Base-by-base conservation (phyloP, 495 filamentous ascomycete species). In the Penicillium riverlandense region DNA sequence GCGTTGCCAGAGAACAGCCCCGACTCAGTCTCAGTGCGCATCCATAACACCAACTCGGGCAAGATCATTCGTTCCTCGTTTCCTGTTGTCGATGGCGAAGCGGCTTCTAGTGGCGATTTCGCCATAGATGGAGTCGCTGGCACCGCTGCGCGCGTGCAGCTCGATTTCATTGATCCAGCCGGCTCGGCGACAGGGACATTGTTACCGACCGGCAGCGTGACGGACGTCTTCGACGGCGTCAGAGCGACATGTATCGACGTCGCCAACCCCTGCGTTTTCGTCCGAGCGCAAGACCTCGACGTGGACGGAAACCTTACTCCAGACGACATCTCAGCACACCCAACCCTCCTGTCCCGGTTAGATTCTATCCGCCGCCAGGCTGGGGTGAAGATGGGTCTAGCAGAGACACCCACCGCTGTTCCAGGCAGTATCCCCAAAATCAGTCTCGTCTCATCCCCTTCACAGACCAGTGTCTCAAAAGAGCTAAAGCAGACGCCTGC, bases 121-220 rank as follows among this genome's bases (percentile, higher is more conserved):
- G 58, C 69, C 6, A 85, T 88, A 49, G 83, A 82, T 59, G 85
- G 85, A 0, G 85, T 88, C 0, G 64, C 76, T 0, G 84, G 82
- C 0, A 76, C 62, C 1, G 76, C 63, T 3, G 72, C 79, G 0
- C 69, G 61, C 10, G 73, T 88, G 27, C 59, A 71, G 12, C 67
- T 88, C 8, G 73, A 77, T 38, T 90, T 88, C 48, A 44, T 84
- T 11, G 61, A 82, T 27, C 84, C 84, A 0, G 82, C 77, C 0
- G 85, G 84, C 0, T 77, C 81, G 3, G 81, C 77, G 50, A 88
- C 85, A 1, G 83, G 84, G 2, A 70, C 70, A 33, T 51, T 81
- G 27, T 54, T 88, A 13, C 85, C 84, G 4, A 88, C 85, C 0
- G 80, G 82, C 0, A 73, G 72, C 31, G 58, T 61, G 1, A 55